Evolutionary conservation across 139 green algal genomes (phyloP).

Genomic region (Tetraselmis chui): DNA sequence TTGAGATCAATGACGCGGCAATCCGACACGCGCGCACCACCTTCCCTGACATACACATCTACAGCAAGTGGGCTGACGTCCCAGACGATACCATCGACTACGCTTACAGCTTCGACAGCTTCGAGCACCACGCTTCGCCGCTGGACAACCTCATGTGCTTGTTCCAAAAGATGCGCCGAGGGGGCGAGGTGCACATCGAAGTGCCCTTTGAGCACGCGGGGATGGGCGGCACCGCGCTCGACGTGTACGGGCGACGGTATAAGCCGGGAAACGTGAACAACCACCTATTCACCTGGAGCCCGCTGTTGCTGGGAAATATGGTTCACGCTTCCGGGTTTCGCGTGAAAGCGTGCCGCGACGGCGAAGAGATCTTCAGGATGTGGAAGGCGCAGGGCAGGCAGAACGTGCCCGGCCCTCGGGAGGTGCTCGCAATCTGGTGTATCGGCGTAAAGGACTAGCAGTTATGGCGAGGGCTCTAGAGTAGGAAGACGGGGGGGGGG

Average conservation of each 20-base stretch:
- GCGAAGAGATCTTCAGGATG: background rate
- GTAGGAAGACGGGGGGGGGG: too few relatives aligned
- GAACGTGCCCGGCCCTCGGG: too few relatives aligned
- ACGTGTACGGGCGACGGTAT: background rate
- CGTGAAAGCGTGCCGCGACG: background rate
- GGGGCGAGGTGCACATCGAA: background rate
- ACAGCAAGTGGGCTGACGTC: background rate
- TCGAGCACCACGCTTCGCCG: background rate
- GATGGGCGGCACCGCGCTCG: background rate
- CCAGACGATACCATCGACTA: background rate
- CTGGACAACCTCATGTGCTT: background rate
- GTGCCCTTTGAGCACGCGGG: background rate
- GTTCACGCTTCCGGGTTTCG: background rate
- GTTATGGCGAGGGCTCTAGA: too few relatives aligned
- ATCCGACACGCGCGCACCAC: background rate
- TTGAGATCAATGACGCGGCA: background rate
- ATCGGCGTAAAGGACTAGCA: background rate
- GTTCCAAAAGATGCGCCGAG: background rate
- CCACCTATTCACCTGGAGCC: background rate
- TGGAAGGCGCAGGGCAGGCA: background rate
- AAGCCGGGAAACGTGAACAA: background rate
- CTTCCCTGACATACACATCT: background rate
- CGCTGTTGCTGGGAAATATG: background rate
- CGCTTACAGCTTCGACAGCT: background rate
- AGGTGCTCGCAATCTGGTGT: background rate